Conservation (phyloP, 2,329 filamentous ascomycete species). For the Diaporthe citriasiana region DNA sequence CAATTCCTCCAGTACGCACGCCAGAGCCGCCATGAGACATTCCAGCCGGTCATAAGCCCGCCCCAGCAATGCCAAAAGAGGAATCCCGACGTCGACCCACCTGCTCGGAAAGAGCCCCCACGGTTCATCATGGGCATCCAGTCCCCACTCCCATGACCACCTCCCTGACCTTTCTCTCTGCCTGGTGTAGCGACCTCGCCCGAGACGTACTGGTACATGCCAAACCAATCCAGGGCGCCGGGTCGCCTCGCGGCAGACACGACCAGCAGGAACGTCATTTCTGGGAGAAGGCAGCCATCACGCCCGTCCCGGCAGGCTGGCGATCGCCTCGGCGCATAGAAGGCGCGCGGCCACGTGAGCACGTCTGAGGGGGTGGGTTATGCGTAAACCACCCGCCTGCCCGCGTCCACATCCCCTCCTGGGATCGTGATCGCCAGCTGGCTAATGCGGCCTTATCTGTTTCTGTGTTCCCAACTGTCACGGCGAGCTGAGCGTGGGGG, state of each 20-base stretch:
- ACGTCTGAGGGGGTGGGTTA: neutral
- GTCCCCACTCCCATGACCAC: neutral
- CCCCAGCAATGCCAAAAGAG: neutral
- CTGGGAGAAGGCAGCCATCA: neutral
- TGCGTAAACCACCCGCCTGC: neutral
- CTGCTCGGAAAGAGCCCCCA: constrained; percentile 19
- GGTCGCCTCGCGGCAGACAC: neutral
- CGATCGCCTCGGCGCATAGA: neutral
- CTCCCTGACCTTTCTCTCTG: neutral
- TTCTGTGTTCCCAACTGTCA: neutral
- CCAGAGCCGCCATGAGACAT: neutral
- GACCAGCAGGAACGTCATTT: neutral
- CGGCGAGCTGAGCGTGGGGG: constrained; percentile 8
- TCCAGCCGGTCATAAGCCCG: constrained; percentile 2
- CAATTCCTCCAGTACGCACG: neutral
- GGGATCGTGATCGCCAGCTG: neutral
- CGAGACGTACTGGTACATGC: neutral
- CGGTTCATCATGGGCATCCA: neutral
- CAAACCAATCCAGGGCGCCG: neutral
- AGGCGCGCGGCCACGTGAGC: constrained; percentile 27
- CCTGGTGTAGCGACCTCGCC: neutral
- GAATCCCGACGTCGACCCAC: constrained; percentile 1
- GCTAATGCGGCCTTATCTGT: constrained; percentile 35
- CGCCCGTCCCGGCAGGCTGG: neutral
- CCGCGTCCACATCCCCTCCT: neutral